Evolutionary conservation across 164 flowering plant genomes (phyloP).

Genomic region (Magnolia sinica): DNA sequence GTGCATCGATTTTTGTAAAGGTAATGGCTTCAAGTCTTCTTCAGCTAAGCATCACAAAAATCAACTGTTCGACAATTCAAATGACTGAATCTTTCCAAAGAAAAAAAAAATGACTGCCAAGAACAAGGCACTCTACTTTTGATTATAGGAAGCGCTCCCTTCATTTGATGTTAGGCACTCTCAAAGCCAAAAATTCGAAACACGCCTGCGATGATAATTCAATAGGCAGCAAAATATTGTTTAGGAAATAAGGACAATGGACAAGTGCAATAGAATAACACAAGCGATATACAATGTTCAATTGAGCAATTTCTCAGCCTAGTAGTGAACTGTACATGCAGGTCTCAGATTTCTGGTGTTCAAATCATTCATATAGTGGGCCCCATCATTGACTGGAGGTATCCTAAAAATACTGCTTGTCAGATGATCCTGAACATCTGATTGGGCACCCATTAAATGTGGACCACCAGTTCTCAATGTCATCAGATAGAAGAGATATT

Average conservation of each 20-base stretch:
- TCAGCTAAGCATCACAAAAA: not conserved
- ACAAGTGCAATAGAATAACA: not conserved
- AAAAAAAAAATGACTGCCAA: not conserved
- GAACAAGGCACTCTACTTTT: not conserved
- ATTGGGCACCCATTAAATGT: not conserved
- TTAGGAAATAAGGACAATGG: not conserved
- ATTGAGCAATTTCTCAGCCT: not conserved
- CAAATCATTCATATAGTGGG: too few species aligned
- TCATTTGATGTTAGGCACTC: slow-evolving; percentile 36
- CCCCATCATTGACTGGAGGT: not conserved
- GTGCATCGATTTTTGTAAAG: not conserved
- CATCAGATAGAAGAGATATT: too few species aligned
- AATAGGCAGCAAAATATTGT: not conserved
- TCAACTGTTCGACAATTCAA: not conserved
- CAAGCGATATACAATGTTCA: not conserved
- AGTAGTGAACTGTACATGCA: too few species aligned
- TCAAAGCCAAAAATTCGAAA: slow-evolving; percentile 89
- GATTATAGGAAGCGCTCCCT: not conserved
- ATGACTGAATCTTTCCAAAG: not conserved
- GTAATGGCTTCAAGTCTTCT: too few species aligned
- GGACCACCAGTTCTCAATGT: not conserved
- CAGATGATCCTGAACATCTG: not conserved
- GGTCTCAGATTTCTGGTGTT: too few species aligned
- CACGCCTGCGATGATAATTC: slow-evolving; percentile 53
- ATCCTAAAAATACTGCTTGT: not conserved